These are phyloP conservation scores for Nemania diffusa DNA, from an alignment of 2,329 filamentous ascomycete genomes.

Conservation along the genomic window DNA sequence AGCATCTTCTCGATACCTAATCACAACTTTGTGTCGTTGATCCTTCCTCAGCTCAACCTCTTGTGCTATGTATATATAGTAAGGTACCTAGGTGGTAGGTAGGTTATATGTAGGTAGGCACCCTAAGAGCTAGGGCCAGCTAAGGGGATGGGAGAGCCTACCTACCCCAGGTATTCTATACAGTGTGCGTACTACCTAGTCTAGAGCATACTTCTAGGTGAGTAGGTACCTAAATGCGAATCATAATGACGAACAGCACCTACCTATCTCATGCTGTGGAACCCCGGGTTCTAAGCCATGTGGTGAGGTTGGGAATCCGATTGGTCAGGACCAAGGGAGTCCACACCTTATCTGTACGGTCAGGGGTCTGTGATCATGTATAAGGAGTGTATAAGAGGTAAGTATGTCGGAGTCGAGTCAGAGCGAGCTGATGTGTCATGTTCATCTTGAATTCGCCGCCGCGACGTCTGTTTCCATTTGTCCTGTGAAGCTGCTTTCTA, in stretches of 20 bases:
- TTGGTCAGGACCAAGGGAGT: conserved; percentile 40
- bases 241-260: conserved; percentile 3
- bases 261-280: conserved; percentile 14
- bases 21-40: not conserved
- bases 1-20: not conserved
- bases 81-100: not conserved
- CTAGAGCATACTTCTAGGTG: not conserved
- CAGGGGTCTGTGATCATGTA: not conserved
- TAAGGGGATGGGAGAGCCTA: too few species aligned
- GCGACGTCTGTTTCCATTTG: not conserved
- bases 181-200: too few species aligned
- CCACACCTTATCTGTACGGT: conserved; percentile 22
- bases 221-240: conserved; percentile 10
- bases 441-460: not conserved
- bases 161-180: conserved; percentile 3
- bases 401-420: conserved; percentile 14
- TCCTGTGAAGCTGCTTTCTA: not conserved
- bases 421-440: conserved; percentile 30
- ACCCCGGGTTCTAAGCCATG: conserved; percentile 17
- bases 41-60: not conserved
- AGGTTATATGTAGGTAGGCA: not conserved
- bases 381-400: not conserved
- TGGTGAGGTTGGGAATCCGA: conserved; percentile 41
- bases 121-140: too few species aligned
- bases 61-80: not conserved